These are phyloP conservation scores for Pittosporum tobira DNA, from an alignment of 129 eudicot species.

Conservation along the genomic window DNA sequence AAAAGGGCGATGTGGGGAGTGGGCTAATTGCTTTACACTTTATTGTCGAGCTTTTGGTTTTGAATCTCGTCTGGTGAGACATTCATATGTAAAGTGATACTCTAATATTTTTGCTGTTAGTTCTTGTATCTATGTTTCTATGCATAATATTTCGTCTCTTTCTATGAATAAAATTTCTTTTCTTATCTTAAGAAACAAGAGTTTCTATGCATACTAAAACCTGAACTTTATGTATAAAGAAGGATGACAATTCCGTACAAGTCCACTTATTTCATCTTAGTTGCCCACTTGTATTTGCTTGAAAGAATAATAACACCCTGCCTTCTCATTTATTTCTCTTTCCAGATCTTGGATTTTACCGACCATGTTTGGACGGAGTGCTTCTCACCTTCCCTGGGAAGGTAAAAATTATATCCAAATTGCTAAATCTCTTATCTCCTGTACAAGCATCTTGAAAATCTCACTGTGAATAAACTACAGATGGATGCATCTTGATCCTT, in stretches of 20 bases:
- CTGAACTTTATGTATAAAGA: too few species aligned
- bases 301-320: neutral
- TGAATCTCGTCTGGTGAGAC: slow-evolving; percentile 86
- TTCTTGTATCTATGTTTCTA: neutral
- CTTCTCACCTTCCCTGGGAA: slow-evolving; percentile 61
- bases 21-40: slow-evolving; percentile 98
- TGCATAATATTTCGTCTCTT: too few species aligned
- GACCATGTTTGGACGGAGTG: slow-evolving; percentile 99
- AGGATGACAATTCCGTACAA: neutral
- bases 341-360: slow-evolving; percentile 66
- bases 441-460: slow-evolving; percentile 8
- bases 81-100: slow-evolving; percentile 7
- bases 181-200: too few species aligned
- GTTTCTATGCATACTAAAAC: neutral
- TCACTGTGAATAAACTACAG: slow-evolving; percentile 27
- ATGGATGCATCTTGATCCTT: slow-evolving; percentile 99
- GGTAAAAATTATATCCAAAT: slow-evolving; percentile 33
- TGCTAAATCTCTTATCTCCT: neutral
- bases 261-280: neutral
- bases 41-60: slow-evolving; percentile 91
- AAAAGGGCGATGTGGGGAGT: slow-evolving; percentile 97
- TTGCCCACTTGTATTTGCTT: neutral
- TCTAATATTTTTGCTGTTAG: neutral
- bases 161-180: too few species aligned
- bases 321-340: slow-evolving; percentile 10